phyloP scores from a whole-genome alignment of 495 filamentous ascomycete genomes.

The Bryoglossum gracile region DNA sequence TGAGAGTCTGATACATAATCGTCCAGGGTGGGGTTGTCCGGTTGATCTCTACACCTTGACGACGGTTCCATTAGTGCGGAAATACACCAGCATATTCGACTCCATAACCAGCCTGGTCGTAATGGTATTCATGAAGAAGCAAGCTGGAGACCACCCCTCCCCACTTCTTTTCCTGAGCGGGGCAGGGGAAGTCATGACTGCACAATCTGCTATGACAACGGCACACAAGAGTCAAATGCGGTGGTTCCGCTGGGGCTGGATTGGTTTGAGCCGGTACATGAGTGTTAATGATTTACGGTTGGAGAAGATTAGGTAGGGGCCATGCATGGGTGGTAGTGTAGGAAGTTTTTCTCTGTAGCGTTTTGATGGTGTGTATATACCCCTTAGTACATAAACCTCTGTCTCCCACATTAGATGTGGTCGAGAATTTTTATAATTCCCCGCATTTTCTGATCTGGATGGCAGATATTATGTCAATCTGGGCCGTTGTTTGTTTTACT shows the following conservation, averaged over 20 bases:
- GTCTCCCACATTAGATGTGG: constrained; percentile 6
- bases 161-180: constrained; percentile 65
- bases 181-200: constrained; percentile 51
- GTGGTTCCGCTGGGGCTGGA: constrained; percentile 98
- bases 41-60: constrained; percentile 79
- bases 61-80: constrained; percentile 59
- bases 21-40: constrained; percentile 60
- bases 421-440: constrained; percentile 3
- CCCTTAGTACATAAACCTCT: constrained; percentile 11
- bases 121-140: constrained; percentile 32
- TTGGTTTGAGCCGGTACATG: constrained; percentile 87
- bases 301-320: constrained; percentile 36
- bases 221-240: constrained; percentile 95
- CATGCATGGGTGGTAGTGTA: neutral
- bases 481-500: too few species aligned
- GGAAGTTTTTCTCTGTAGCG: neutral
- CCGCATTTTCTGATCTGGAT: neutral
- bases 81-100: constrained; percentile 76
- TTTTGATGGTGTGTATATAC: constrained; percentile 15
- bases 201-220: constrained; percentile 76
- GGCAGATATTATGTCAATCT: too few species aligned
- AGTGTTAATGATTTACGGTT: constrained; percentile 79
- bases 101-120: constrained; percentile 53
- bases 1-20: constrained; percentile 50
- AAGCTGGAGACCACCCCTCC: constrained; percentile 36